Percentiles rank a stretch among this genome's conserved stretches.
These are phyloP conservation scores for Plasmodium gaboni DNA, from an alignment of 169 alveolate genomes.

Conservation along the genomic window DNA sequence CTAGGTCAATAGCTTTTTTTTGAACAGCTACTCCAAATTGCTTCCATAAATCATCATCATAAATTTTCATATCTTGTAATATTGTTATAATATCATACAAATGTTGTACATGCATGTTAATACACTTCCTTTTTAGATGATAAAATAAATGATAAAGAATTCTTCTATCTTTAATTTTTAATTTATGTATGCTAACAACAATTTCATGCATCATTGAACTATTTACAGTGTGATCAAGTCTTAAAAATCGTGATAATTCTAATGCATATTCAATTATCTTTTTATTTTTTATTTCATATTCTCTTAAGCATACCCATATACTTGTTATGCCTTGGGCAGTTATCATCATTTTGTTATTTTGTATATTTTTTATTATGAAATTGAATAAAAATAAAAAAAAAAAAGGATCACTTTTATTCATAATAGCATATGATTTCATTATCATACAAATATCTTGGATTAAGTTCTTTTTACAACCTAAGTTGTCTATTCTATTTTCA, in stretches of 20 bases:
- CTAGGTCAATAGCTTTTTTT: constrained; percentile 85
- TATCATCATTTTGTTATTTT: constrained; percentile 67
- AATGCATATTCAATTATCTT: constrained; percentile 78
- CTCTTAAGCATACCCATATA: constrained; percentile 82
- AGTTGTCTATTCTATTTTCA: constrained; percentile 65
- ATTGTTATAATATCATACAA: constrained; percentile 78
- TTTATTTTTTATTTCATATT: constrained; percentile 78
- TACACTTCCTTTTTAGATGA: constrained; percentile 84
- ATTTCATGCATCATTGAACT: constrained; percentile 85
- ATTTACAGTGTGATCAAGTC: constrained; percentile 87
- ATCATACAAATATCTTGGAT: constrained; percentile 73
- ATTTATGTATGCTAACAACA: constrained; percentile 76
- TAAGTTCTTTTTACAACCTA: constrained; percentile 61
- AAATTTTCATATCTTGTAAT: constrained; percentile 82
- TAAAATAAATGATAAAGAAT: constrained; percentile 84
- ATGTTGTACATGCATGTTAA: constrained; percentile 85
- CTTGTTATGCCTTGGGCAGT: constrained; percentile 86
- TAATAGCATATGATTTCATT: constrained; percentile 72
- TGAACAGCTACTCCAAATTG: constrained; percentile 87
- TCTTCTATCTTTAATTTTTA: constrained; percentile 82
- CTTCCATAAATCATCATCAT: constrained; percentile 87
- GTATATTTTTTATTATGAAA: constrained; percentile 66
- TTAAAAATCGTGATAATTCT: constrained; percentile 84
- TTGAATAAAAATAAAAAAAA: constrained; percentile 69
- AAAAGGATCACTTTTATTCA: constrained; percentile 73